A percentile compares a stretch with the other conserved stretches of the same genome.
Evolutionary conservation across 23 red algal species (phyloP).

Genomic region (Gracilaria domingensis): DNA sequence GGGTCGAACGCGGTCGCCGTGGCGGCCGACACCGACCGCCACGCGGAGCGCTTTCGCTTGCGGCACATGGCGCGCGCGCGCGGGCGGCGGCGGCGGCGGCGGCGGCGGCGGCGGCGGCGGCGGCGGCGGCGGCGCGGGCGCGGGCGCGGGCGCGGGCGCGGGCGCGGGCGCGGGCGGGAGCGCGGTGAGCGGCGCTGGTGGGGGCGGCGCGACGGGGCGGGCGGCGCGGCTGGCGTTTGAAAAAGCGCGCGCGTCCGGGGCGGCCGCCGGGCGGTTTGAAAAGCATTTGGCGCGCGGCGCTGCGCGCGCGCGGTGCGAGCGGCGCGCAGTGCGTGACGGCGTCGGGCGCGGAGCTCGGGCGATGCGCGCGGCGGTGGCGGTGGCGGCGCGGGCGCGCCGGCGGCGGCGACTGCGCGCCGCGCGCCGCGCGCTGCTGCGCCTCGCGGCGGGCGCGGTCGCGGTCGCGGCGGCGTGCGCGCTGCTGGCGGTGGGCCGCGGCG

Average conservation of each 20-base stretch:
- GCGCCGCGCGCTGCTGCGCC: neutral
- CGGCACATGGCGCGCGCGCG: slow-evolving; percentile 20
- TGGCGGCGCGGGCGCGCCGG: neutral
- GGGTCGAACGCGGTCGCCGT: slow-evolving; percentile 14
- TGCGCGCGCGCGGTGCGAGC: no score
- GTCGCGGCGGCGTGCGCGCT: neutral
- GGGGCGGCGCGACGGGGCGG: neutral
- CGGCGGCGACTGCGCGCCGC: neutral
- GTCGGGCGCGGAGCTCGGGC: no score
- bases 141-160: neutral
- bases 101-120: neutral
- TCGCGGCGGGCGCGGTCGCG: neutral
- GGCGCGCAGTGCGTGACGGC: no score
- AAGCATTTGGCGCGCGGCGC: neutral
- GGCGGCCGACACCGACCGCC: neutral
- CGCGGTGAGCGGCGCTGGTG: neutral
- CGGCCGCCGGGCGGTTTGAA: slow-evolving; percentile 11
- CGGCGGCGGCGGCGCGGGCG: neutral
- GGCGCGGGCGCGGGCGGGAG: neutral
- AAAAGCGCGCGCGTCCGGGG: neutral
- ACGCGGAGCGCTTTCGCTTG: slow-evolving; percentile 60
- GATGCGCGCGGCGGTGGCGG: neutral
- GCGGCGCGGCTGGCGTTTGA: neutral
- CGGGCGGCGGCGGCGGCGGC: neutral
- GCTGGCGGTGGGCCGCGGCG: neutral